A percentile compares a stretch with the other conserved stretches of the same genome.
These are phyloP conservation scores for Carex parvula DNA, from an alignment of 176 grass and related monocot species.

Conservation along the genomic window DNA sequence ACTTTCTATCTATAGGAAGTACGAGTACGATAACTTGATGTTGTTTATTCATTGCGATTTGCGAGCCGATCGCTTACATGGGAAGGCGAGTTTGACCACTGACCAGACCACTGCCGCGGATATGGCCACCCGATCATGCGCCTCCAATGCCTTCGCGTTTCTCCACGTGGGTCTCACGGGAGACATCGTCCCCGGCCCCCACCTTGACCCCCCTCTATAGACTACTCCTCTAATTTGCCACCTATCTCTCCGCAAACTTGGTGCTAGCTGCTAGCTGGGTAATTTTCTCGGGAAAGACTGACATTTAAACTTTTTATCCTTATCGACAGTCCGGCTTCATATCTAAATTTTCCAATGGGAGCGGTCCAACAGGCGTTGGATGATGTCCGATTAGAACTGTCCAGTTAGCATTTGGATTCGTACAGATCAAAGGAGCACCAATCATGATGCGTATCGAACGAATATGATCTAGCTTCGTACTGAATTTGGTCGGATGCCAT, in stretches of 20 bases:
- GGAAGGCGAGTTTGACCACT: not conserved
- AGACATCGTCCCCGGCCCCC: not conserved
- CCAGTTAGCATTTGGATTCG: too few relatives aligned
- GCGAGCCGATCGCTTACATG: not conserved
- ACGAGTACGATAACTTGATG: too few relatives aligned
- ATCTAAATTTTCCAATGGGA: not conserved
- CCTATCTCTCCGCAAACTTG: not conserved
- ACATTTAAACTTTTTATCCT: not conserved
- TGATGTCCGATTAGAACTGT: too few relatives aligned
- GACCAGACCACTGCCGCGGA: not conserved
- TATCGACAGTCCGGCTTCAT: not conserved
- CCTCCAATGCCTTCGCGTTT: not conserved
- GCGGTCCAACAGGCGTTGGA: too few relatives aligned
- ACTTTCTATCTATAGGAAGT: too few relatives aligned
- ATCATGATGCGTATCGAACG: too few relatives aligned
- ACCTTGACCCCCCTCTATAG: not conserved
- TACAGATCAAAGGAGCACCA: too few relatives aligned
- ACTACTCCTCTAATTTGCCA: not conserved
- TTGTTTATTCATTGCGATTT: too few relatives aligned
- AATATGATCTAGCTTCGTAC: too few relatives aligned
- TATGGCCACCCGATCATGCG: not conserved
- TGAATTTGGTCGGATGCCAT: not conserved
- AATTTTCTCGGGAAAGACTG: not conserved
- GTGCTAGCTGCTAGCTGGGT: not conserved
- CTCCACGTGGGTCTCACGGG: not conserved